Evolutionary conservation across 2,329 filamentous ascomycete species (phyloP).

Genomic region (Alternaria panax): DNA sequence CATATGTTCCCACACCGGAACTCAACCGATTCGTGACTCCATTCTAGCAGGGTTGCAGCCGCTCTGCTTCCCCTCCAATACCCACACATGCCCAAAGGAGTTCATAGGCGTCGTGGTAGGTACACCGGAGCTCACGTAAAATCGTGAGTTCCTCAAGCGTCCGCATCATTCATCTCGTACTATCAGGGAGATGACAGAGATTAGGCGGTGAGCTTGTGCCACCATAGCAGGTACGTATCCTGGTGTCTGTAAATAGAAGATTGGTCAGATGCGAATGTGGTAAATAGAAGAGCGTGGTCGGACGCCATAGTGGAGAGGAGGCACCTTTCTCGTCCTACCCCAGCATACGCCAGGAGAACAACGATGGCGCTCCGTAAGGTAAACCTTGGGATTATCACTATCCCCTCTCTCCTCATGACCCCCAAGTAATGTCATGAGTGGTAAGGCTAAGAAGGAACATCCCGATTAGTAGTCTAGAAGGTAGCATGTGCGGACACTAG

Average conservation of each 20-base stretch:
- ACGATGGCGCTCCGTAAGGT: conserved; percentile 17
- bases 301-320: conserved; percentile 18
- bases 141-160: conserved; percentile 5
- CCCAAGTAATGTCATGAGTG: conserved; percentile 18
- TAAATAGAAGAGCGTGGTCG: conserved; percentile 25
- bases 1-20: conserved; percentile 23
- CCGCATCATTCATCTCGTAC: conserved; percentile 5
- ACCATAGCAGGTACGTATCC: conserved; percentile 28
- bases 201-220: conserved; percentile 36
- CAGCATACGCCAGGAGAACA: conserved; percentile 24
- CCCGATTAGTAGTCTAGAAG: conserved; percentile 29
- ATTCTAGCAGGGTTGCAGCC: background rate
- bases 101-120: conserved; percentile 10
- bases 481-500: conserved; percentile 28
- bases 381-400: conserved; percentile 11
- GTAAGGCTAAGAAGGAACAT: conserved; percentile 36
- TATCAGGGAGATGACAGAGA: conserved; percentile 20
- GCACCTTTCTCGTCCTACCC: conserved; percentile 29
- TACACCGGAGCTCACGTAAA: conserved; percentile 5
- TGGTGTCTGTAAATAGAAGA: conserved; percentile 17
- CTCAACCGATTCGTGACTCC: conserved; percentile 33
- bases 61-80: background rate
- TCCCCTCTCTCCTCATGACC: conserved; percentile 11
- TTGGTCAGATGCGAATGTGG: conserved; percentile 9
- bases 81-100: background rate